A percentile compares a stretch with the other conserved stretches of the same genome.
phyloP scores from a whole-genome alignment of 179 eudicot species.

The Carnegiea gigantea region DNA sequence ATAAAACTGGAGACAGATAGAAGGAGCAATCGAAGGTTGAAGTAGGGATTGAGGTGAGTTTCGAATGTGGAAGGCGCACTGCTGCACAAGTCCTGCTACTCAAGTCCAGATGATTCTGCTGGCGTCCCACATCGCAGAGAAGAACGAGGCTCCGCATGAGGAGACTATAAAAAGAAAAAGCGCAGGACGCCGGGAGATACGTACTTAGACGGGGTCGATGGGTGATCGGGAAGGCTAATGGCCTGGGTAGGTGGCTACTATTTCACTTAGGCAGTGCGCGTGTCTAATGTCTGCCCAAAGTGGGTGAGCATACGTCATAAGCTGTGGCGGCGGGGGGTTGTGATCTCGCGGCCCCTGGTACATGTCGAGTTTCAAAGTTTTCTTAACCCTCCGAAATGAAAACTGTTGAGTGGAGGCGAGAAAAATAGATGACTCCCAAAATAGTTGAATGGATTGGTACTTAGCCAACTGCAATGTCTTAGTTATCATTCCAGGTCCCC shows the following conservation, averaged over 20 bases:
- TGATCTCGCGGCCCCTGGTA: conserved; percentile 51
- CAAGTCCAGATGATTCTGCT: background rate
- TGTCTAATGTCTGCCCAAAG: conserved; percentile 34
- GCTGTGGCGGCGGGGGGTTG: conserved; percentile 54
- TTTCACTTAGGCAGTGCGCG: conserved; percentile 27
- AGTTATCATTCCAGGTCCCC: too few species aligned
- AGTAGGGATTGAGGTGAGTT: background rate
- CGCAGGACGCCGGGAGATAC: background rate
- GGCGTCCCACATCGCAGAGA: background rate
- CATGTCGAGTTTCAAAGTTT: background rate
- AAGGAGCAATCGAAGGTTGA: too few species aligned
- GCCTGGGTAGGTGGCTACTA: conserved; percentile 34
- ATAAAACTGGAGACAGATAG: background rate
- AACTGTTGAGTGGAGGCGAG: too few species aligned
- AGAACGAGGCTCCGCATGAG: background rate
- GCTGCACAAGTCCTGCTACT: background rate
- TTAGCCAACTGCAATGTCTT: too few species aligned
- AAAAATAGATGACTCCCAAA: too few species aligned
- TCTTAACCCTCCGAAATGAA: too few species aligned
- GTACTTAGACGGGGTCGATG: conserved; percentile 37
- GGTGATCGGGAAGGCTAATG: conserved; percentile 32
- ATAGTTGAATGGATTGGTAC: too few species aligned
- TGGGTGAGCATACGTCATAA: conserved; percentile 38
- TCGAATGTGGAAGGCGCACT: background rate
- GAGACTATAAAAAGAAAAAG: background rate